Conservation (phyloP, 306 rosid genomes). For the Benincasa hispida region DNA sequence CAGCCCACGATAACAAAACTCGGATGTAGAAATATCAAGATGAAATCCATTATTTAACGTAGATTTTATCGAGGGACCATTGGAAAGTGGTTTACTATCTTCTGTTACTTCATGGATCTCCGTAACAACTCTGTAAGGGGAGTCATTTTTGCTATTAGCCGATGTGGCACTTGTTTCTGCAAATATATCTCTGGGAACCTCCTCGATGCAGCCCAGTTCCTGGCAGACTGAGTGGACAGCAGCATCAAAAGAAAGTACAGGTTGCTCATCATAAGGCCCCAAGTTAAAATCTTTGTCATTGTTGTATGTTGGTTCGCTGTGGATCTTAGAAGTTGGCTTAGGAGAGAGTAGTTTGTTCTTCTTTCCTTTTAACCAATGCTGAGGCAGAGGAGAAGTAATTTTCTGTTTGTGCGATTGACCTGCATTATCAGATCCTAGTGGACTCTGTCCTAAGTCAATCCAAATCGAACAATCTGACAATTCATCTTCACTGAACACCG, state of each 20-base stretch:
- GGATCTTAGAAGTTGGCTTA: conserved; percentile 50
- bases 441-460: conserved; percentile 98
- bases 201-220: conserved; percentile 64
- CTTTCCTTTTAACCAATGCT: conserved; percentile 61
- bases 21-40: conserved; percentile 22
- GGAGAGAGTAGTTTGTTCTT: conserved; percentile 54
- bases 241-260: conserved; percentile 72
- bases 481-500: conserved; percentile 92
- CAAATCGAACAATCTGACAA: conserved; percentile 81
- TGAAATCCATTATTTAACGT: conserved; percentile 25
- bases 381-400: conserved; percentile 69
- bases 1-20: conserved; percentile 22
- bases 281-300: conserved; percentile 32
- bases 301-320: conserved; percentile 61
- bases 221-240: conserved; percentile 70
- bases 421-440: conserved; percentile 57
- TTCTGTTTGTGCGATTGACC: conserved; percentile 45
- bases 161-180: conserved; percentile 17
- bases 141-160: conserved; percentile 7
- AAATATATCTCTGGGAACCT: conserved; percentile 45
- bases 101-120: conserved; percentile 61
- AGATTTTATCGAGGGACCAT: not conserved
- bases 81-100: conserved; percentile 1
- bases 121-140: not conserved
- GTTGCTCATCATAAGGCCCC: conserved; percentile 35